A percentile compares a stretch with the other conserved stretches of the same genome.
Conservation (phyloP, 805 yeast genomes). For the Candida pseudofarinosa region DNA sequence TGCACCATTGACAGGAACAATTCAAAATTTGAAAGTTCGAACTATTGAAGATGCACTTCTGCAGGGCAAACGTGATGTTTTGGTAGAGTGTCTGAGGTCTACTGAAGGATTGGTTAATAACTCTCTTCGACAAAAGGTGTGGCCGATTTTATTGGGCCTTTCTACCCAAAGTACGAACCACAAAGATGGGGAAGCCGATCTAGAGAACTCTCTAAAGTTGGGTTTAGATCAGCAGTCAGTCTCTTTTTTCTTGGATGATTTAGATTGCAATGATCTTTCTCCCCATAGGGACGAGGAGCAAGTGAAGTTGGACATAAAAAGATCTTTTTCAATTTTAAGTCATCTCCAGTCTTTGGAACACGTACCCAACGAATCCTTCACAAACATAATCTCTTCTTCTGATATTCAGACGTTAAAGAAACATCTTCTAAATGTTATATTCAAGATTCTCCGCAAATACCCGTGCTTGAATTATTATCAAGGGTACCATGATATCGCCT, state of each 20-base stretch:
- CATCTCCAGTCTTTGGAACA: constrained; percentile 24
- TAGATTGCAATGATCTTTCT: constrained; percentile 25
- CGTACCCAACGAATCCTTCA: constrained; percentile 20
- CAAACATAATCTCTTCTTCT: constrained; percentile 29
- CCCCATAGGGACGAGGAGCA: constrained; percentile 75
- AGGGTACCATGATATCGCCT: constrained; percentile 87
- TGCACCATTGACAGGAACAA: constrained; percentile 37
- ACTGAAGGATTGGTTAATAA: constrained; percentile 46
- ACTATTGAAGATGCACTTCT: constrained; percentile 35
- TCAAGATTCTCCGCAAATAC: constrained; percentile 52
- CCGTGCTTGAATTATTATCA: constrained; percentile 78
- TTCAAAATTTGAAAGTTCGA: constrained; percentile 31
- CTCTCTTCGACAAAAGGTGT: constrained; percentile 38
- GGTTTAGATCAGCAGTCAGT: constrained; percentile 4
- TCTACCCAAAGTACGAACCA: constrained; percentile 4
- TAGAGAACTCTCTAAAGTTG: constrained; percentile 5
- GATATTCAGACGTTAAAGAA: constrained; percentile 34
- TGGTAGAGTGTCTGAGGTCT: constrained; percentile 35
- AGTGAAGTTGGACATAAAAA: constrained; percentile 68
- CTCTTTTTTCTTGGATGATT: constrained; percentile 16
- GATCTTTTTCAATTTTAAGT: constrained; percentile 54
- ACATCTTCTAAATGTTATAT: constrained; percentile 42
- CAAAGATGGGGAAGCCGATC: neutral
- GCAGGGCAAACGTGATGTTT: constrained; percentile 21
- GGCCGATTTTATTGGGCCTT: constrained; percentile 49